phyloP scores from a whole-genome alignment of 768 basidiomycete genomes.

The Mycena pura region DNA sequence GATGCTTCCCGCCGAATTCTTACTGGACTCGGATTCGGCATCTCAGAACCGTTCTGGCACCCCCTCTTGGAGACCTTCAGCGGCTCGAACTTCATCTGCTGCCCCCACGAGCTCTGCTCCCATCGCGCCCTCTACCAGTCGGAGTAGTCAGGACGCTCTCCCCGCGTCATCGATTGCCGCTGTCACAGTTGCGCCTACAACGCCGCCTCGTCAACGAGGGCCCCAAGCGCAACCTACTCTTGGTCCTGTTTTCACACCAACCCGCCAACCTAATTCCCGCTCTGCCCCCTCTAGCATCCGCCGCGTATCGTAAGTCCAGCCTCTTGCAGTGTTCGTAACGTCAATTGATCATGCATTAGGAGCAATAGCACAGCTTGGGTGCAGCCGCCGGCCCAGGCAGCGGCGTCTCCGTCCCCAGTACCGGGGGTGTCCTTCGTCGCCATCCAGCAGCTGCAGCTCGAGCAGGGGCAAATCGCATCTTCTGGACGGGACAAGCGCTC shows the following conservation, averaged over 20 bases:
- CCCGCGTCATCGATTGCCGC: slow-evolving; percentile 24
- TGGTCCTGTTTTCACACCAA: slow-evolving; percentile 72
- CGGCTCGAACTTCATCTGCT: background rate
- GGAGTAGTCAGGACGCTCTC: slow-evolving; percentile 28
- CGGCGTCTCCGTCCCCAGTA: slow-evolving; percentile 37
- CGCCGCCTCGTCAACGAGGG: slow-evolving; percentile 31
- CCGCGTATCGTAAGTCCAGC: slow-evolving; percentile 56
- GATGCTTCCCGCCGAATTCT: slow-evolving; percentile 4
- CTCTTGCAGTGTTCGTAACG: background rate
- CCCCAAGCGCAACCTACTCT: slow-evolving; percentile 47
- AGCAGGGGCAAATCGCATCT: slow-evolving; percentile 51
- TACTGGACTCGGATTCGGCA: background rate
- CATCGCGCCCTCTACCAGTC: slow-evolving; percentile 7
- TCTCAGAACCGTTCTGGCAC: slow-evolving; percentile 23
- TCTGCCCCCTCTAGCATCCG: slow-evolving; percentile 40
- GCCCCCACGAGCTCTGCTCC: slow-evolving; percentile 20
- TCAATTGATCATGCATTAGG: slow-evolving; percentile 13
- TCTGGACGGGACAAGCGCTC: slow-evolving; percentile 63
- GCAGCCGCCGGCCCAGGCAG: slow-evolving; percentile 56
- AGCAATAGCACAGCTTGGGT: slow-evolving; percentile 71
- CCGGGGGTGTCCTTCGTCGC: slow-evolving; percentile 71
- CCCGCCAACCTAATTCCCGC: slow-evolving; percentile 48
- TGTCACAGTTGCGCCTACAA: slow-evolving; percentile 25
- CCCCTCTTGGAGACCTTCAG: slow-evolving; percentile 22
- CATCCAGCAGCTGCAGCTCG: slow-evolving; percentile 83